Evolutionary conservation across 257 asterid species (phyloP), one percentile per base, ranked within the genome.

Genomic region (Forsythia suspensa): DNA sequence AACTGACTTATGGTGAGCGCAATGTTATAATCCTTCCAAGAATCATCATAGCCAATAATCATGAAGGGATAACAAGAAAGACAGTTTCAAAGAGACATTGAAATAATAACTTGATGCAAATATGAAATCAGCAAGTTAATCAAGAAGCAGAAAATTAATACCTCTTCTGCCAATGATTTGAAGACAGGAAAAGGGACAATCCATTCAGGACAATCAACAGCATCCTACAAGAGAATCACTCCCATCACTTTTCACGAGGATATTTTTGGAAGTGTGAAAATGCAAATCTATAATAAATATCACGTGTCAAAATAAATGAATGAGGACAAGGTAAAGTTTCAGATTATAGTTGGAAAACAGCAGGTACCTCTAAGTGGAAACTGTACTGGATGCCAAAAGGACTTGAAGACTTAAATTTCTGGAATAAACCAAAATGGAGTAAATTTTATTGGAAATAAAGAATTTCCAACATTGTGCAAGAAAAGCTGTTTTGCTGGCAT

Each of bases 171-270:
- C 81, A 96, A 85, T 83, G 91, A 70, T 82, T 96, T 96, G 90
- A 96, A 96, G 77, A 94, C 84, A 70, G 85, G 95, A 79, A 96
- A 89, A 39, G 99, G 98, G 73, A 96, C 98, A 42, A 94, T 87
- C 99, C 98, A 96, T 82, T 94, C 99, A 2, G 99, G 99, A 72
- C 98, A 96, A 75, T 94, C 99, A 72, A 96, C 99, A 20, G 97
- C 99, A 78, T 96, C 99, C 99, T 95, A 91, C 79, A 88, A 78
- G 38, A 82, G 46, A 11, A 76, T 51, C 67, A 57, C 41, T 76
- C 46, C 61, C 18, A 24, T 52, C 40, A 68, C 5, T 76, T 51
- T 66, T n/a, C 11, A 44, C 9, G 40, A 4, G 21, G 20, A 72
- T 71, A 10, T 29, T 21, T 41, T 52, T 52, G 9, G 39, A 44